phyloP scores from a whole-genome alignment of 257 asterid species.

The Datura wrightii region DNA sequence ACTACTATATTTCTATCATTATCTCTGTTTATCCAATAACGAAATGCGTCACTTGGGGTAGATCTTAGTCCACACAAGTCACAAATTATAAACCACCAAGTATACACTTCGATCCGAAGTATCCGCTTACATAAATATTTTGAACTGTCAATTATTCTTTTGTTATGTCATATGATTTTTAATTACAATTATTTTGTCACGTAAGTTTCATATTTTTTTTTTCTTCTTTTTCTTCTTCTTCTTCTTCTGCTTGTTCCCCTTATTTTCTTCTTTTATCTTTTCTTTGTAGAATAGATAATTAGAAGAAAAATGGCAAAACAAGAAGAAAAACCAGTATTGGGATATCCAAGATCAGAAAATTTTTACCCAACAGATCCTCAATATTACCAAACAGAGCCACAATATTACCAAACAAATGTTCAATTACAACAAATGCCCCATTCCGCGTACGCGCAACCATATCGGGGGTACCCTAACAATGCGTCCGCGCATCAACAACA shows the following conservation, averaged over 20 bases:
- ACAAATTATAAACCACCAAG: neutral
- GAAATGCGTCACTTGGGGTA: neutral
- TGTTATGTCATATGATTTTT: neutral
- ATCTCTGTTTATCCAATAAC: neutral
- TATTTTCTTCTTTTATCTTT: neutral
- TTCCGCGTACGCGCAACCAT: neutral
- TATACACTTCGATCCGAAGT: neutral
- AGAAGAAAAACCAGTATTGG: constrained; percentile 19
- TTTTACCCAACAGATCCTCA: neutral
- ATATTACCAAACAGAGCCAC: neutral
- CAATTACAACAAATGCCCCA: neutral
- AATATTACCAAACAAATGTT: neutral
- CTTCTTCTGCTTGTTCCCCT: neutral
- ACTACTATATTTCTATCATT: neutral
- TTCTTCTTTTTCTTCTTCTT: neutral
- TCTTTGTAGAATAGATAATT: neutral
- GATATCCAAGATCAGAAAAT: neutral
- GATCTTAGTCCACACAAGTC: neutral
- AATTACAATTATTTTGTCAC: no score
- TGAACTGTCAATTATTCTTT: neutral
- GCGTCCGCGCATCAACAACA: neutral
- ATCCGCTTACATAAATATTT: neutral
- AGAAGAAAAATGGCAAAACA: neutral
- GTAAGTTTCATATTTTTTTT: neutral
- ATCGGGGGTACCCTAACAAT: neutral